Percentiles rank a stretch among this genome's conserved stretches.
phyloP scores from a whole-genome alignment of 2,329 filamentous ascomycete genomes.

The Colletotrichum sansevieriae region DNA sequence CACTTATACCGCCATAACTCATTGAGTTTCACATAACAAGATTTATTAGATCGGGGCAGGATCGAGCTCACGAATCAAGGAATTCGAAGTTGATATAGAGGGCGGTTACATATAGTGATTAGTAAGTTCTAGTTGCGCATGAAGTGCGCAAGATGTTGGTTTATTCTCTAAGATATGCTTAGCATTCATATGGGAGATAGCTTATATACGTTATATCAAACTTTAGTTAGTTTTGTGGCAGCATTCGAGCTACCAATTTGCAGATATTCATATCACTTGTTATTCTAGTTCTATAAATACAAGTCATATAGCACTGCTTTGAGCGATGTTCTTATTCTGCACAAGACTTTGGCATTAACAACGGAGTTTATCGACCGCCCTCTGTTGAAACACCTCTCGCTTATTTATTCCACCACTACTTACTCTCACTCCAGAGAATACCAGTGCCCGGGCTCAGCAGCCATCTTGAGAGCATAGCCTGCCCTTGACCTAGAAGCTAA shows the following conservation, averaged over 20 bases:
- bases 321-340: neutral
- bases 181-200: neutral
- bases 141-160: neutral
- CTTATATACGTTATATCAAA: neutral
- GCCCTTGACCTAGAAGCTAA: neutral
- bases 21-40: neutral
- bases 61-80: neutral
- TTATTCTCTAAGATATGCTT: neutral
- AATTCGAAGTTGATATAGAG: neutral
- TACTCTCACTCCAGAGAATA: constrained; percentile 1
- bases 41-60: neutral
- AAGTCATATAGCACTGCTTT: neutral
- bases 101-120: neutral
- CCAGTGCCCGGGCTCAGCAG: neutral
- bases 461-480: neutral
- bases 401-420: neutral
- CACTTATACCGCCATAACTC: neutral
- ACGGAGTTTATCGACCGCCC: neutral
- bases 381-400: neutral
- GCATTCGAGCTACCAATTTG: neutral
- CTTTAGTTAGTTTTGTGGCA: neutral
- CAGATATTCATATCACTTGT: neutral
- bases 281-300: neutral
- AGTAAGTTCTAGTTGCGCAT: neutral
- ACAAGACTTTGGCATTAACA: neutral